Percentiles rank a stretch among this genome's conserved stretches.
Evolutionary conservation across 495 filamentous ascomycete species (phyloP).

Genomic region (Xylona heveae): DNA sequence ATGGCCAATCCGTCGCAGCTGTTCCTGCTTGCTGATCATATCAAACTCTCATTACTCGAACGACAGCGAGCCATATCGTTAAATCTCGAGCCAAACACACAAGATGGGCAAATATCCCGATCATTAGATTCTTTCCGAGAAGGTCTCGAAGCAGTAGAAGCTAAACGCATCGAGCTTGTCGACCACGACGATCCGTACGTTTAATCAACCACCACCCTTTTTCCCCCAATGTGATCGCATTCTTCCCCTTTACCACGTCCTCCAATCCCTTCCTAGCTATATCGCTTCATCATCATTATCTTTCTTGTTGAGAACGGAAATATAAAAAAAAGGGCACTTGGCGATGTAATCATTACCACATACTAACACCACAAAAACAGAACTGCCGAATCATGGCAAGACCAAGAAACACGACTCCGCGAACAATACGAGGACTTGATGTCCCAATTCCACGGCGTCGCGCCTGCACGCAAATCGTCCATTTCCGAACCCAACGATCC

Average conservation of each 20-base stretch:
- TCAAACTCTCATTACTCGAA: conserved; percentile 65
- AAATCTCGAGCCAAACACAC: conserved; percentile 62
- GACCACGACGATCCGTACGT: conserved; percentile 34
- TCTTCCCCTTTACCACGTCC: conserved; percentile 36
- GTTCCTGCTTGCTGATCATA: conserved; percentile 54
- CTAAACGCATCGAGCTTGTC: conserved; percentile 38
- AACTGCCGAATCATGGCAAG: conserved; percentile 6
- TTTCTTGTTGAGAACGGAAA: too few species aligned
- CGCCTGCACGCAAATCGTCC: conserved; percentile 25
- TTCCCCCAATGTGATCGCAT: too few species aligned
- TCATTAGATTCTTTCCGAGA: conserved; percentile 72
- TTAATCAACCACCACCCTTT: too few species aligned
- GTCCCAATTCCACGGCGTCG: conserved; percentile 38
- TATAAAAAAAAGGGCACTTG: too few species aligned
- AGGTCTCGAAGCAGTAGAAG: conserved; percentile 55
- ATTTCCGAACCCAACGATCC: conserved; percentile 45
- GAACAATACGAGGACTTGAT: conserved; percentile 35
- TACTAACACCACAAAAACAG: background rate
- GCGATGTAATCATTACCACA: too few species aligned
- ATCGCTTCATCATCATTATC: too few species aligned
- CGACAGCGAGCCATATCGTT: conserved; percentile 57
- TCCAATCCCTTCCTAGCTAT: too few species aligned
- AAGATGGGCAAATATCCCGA: conserved; percentile 75
- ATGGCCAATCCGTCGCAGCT: conserved; percentile 29
- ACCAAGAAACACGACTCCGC: conserved; percentile 17